A percentile compares a stretch with the other conserved stretches of the same genome.
Evolutionary conservation across 108 stramenopile species (phyloP).

Genomic region (Ochromonas danica): DNA sequence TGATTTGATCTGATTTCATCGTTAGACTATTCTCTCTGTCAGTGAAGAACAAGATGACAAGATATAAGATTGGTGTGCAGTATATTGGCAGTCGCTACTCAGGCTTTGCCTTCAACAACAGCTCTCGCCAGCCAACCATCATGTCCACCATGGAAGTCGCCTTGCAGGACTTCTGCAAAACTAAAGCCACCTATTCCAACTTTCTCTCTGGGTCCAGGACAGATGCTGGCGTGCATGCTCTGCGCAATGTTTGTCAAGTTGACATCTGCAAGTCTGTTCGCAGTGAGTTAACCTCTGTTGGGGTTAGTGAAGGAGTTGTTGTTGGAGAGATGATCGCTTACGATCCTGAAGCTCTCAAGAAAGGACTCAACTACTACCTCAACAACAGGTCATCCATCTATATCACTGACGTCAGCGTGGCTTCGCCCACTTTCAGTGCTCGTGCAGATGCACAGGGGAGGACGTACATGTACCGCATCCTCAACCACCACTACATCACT

Average conservation of each 20-base stretch:
- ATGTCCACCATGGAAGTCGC: background rate
- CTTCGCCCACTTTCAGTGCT: background rate
- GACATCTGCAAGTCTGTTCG: background rate
- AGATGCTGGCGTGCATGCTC: slow-evolving; percentile 10
- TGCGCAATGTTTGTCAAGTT: slow-evolving; percentile 19
- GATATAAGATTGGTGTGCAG: background rate
- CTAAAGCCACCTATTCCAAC: background rate
- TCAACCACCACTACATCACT: background rate
- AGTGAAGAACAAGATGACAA: background rate
- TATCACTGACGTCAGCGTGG: background rate
- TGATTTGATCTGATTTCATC: no score
- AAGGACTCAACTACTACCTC: background rate
- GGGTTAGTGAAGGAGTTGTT: background rate
- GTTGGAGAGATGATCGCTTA: background rate
- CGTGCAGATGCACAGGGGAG: background rate
- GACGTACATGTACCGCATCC: slow-evolving; percentile 18
- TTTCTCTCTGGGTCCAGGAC: no score
- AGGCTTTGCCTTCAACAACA: background rate
- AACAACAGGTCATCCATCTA: background rate
- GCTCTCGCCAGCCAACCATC: background rate
- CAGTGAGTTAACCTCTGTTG: background rate
- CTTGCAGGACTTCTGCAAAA: background rate
- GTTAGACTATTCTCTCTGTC: no score
- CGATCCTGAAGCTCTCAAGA: background rate
- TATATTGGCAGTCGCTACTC: background rate